Evolutionary conservation across 768 basidiomycete species (phyloP).

Genomic region (Mycena vulgaris): DNA sequence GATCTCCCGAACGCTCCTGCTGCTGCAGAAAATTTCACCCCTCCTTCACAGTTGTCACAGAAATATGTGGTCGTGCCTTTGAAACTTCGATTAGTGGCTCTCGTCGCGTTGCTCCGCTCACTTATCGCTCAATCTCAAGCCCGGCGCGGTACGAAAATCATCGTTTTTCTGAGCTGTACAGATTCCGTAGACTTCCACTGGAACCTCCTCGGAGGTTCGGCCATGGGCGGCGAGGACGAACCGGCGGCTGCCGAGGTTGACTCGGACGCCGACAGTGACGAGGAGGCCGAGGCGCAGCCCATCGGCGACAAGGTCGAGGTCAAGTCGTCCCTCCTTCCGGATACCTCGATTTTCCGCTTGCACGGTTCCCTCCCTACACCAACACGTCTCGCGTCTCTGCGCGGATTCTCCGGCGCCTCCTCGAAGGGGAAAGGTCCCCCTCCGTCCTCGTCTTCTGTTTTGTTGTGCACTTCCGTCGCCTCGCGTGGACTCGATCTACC

Average conservation of each 20-base stretch:
- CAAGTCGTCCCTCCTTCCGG: conserved; percentile 84
- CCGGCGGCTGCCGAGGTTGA: conserved; percentile 47
- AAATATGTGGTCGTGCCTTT: conserved; percentile 92
- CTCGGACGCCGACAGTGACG: conserved; percentile 47
- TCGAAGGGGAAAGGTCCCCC: conserved; percentile 43
- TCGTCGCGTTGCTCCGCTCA: conserved; percentile 88
- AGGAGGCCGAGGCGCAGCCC: conserved; percentile 46
- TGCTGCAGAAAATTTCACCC: conserved; percentile 80
- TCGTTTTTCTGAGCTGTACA: conserved; percentile 97
- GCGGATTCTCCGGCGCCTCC: conserved; percentile 75
- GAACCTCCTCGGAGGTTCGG: conserved; percentile 81
- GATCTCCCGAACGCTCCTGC: conserved; percentile 39
- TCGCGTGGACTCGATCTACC: conserved; percentile 98
- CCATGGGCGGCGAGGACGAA: conserved; percentile 66
- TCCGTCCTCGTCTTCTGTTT: conserved; percentile 71
- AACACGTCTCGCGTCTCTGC: conserved; percentile 87
- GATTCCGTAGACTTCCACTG: conserved; percentile 99
- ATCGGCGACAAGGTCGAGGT: conserved; percentile 66
- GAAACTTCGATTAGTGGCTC: conserved; percentile 93
- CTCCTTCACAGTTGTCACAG: conserved; percentile 94
- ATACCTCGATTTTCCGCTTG: conserved; percentile 86
- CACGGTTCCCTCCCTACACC: conserved; percentile 93
- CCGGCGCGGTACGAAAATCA: conserved; percentile 77
- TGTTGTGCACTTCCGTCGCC: conserved; percentile 97
- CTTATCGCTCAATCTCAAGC: conserved; percentile 76